A percentile compares a stretch with the other conserved stretches of the same genome.
phyloP scores from a whole-genome alignment of 208 protist species.

The Trichomonas vaginalis region DNA sequence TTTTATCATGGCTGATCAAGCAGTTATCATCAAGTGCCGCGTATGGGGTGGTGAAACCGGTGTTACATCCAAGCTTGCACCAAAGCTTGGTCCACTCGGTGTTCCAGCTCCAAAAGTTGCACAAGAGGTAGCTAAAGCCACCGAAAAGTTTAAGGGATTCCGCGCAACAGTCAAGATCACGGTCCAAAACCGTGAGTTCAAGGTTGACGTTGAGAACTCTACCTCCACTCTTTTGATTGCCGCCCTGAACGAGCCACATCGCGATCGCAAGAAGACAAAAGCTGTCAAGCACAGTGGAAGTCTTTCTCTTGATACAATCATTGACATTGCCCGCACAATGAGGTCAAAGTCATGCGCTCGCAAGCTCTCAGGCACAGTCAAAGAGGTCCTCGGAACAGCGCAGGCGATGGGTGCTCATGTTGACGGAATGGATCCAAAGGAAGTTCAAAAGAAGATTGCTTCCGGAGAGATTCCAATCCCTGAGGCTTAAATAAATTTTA shows the following conservation, averaged over 20 bases:
- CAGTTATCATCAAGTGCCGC: too few species aligned
- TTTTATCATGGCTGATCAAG: too few species aligned
- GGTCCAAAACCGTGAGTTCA: too few species aligned
- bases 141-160: neutral
- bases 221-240: too few species aligned
- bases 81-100: too few species aligned
- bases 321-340: too few species aligned
- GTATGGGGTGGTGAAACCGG: too few species aligned
- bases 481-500: too few species aligned
- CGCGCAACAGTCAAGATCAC: conserved; percentile 96
- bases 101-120: too few species aligned
- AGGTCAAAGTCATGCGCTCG: conserved; percentile 73
- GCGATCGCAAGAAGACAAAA: conserved; percentile 93
- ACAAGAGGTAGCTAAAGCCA: neutral
- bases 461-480: conserved; percentile 40
- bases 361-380: conserved; percentile 73
- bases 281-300: conserved; percentile 87
- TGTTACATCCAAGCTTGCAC: too few species aligned
- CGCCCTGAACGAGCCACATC: too few species aligned
- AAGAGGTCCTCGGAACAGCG: conserved; percentile 93
- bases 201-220: too few species aligned
- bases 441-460: conserved; percentile 70
- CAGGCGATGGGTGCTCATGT: conserved; percentile 85
- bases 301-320: conserved; percentile 81
- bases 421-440: conserved; percentile 72